These are phyloP conservation scores for Metschnikowia santaceciliae DNA, from an alignment of 805 yeast species.

Conservation along the genomic window DNA sequence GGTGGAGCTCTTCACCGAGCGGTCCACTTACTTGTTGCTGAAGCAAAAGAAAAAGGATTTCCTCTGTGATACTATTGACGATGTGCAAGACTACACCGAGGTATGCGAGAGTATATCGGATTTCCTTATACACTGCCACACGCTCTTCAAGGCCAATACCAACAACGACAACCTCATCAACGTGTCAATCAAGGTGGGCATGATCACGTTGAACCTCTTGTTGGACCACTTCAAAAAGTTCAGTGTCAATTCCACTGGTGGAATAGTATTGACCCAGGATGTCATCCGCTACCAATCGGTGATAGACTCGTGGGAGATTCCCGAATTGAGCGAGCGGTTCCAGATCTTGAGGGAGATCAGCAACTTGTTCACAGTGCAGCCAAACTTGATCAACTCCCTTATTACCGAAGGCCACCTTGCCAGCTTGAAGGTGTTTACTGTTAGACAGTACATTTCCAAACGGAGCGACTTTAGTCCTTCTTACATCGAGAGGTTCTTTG, in stretches of 20 bases:
- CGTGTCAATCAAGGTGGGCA: conserved; percentile 55
- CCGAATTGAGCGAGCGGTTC: conserved; percentile 58
- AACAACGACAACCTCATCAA: conserved; percentile 43
- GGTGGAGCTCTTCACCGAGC: conserved; percentile 47
- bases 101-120: conserved; percentile 63
- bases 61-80: conserved; percentile 37
- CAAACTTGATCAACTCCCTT: conserved; percentile 70
- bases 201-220: conserved; percentile 52
- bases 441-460: conserved; percentile 63
- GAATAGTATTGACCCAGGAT: conserved; percentile 76
- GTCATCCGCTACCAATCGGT: conserved; percentile 69
- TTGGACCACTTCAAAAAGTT: conserved; percentile 72
- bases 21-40: conserved; percentile 44
- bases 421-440: conserved; percentile 54
- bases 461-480: conserved; percentile 66
- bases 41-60: conserved; percentile 78
- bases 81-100: conserved; percentile 55
- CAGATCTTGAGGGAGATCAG: conserved; percentile 76
- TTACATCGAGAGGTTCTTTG: conserved; percentile 44
- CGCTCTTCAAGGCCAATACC: conserved; percentile 35
- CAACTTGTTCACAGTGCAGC: conserved; percentile 79
- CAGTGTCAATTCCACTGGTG: conserved; percentile 77
- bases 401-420: conserved; percentile 78
- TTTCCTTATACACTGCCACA: conserved; percentile 44
- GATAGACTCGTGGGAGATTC: conserved; percentile 64